A percentile compares a stretch with the other conserved stretches of the same genome.
phyloP scores from a whole-genome alignment of 2,329 filamentous ascomycete genomes.

The Rhinocladiella mackenziei region DNA sequence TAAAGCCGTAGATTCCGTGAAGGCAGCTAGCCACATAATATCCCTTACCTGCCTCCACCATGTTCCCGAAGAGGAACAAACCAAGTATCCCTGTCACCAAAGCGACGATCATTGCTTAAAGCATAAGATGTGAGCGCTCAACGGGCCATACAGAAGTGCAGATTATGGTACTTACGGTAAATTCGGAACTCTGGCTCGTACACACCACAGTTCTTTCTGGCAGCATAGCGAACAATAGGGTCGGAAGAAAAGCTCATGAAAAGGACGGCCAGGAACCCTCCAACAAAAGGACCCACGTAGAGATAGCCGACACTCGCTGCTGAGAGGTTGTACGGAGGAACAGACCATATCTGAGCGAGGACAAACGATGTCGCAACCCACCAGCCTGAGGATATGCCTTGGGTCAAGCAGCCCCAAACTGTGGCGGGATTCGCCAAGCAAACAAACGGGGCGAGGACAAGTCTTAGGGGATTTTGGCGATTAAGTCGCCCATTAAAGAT shows the following conservation, averaged over 20 bases:
- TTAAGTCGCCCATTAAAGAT: neutral
- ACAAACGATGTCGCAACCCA: constrained; percentile 31
- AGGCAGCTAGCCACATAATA: neutral
- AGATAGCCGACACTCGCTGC: constrained; percentile 31
- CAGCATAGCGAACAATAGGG: constrained; percentile 35
- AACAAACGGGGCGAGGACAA: constrained; percentile 1
- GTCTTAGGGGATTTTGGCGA: neutral
- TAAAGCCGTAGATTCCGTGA: constrained; percentile 15
- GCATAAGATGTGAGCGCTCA: too few relatives aligned
- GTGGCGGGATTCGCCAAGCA: neutral
- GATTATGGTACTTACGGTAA: too few relatives aligned
- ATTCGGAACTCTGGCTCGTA: constrained; percentile 42
- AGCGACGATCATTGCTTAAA: neutral
- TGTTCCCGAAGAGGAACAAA: constrained; percentile 10
- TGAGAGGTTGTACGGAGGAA: constrained; percentile 32
- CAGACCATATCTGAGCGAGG: constrained; percentile 32
- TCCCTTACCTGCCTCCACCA: neutral
- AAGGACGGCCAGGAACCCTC: constrained; percentile 32
- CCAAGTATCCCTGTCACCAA: neutral
- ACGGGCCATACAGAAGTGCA: too few relatives aligned
- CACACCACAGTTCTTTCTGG: constrained; percentile 42
- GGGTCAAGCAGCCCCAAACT: neutral
- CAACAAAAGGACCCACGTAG: constrained; percentile 16
- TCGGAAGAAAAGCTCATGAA: constrained; percentile 38
- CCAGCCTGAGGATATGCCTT: constrained; percentile 8